phyloP scores from a whole-genome alignment of 208 protist species.

The Leishmania guyanensis region DNA sequence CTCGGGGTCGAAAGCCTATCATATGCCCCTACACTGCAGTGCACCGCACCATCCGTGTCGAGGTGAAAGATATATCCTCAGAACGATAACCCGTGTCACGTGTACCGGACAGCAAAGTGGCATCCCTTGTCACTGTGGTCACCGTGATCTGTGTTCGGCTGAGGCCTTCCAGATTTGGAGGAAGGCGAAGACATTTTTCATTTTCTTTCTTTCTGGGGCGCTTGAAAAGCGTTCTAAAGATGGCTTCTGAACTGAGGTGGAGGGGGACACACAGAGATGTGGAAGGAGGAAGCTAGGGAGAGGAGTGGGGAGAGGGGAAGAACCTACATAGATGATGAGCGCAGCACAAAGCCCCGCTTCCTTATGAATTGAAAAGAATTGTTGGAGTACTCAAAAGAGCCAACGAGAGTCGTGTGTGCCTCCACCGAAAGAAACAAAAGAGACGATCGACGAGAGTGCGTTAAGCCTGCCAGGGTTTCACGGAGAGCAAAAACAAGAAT shows the following conservation, averaged over 20 bases:
- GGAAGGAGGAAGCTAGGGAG: not conserved
- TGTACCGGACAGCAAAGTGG: not conserved
- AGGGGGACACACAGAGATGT: not conserved
- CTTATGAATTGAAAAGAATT: not conserved
- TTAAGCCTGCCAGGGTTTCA: not conserved
- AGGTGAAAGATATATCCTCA: not conserved
- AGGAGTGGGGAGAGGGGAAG: not conserved
- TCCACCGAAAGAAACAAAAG: not conserved
- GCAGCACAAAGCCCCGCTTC: not conserved
- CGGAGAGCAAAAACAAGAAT: not conserved
- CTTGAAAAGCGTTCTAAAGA: conserved; percentile 2
- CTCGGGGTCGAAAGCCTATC: not conserved
- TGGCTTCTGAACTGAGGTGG: not conserved
- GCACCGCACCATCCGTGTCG: not conserved
- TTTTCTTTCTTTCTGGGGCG: not conserved
- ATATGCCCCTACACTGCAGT: not conserved
- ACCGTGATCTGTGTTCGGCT: not conserved
- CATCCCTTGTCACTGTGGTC: not conserved
- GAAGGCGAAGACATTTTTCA: not conserved
- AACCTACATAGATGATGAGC: not conserved
- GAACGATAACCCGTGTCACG: not conserved
- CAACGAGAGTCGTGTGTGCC: not conserved
- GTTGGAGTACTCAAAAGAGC: not conserved
- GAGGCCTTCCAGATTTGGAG: not conserved
- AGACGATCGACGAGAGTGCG: not conserved